Percentiles rank a stretch among this genome's conserved stretches.
These are phyloP conservation scores for Paracorniculantispora psalliotae DNA, from an alignment of 2,329 filamentous ascomycete genomes.

Conservation along the genomic window DNA sequence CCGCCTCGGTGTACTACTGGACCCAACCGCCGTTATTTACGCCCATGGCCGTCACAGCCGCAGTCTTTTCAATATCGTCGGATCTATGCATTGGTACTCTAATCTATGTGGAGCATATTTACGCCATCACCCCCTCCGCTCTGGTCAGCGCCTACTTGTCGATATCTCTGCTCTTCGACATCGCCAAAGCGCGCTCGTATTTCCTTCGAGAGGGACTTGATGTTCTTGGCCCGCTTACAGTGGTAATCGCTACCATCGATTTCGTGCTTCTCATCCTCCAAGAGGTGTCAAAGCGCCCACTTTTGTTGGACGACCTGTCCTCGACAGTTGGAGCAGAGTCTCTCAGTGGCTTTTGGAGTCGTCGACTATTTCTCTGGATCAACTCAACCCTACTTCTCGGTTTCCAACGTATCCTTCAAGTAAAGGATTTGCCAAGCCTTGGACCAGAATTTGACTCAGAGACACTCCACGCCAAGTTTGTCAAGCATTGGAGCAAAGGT, in stretches of 20 bases:
- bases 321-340: background rate
- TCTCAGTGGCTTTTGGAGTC: conserved; percentile 2
- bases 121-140: background rate
- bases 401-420: background rate
- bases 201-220: background rate
- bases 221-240: background rate
- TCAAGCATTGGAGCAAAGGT: background rate
- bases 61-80: background rate
- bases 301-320: background rate
- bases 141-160: background rate
- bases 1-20: background rate
- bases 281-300: background rate
- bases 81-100: background rate
- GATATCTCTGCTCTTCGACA: background rate
- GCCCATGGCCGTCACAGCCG: background rate
- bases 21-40: background rate
- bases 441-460: background rate
- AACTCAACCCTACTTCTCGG: conserved; percentile 5
- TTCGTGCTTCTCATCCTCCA: background rate
- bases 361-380: background rate
- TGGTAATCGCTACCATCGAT: background rate
- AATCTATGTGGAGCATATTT: background rate
- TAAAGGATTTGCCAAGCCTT: background rate
- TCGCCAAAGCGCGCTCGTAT: background rate
- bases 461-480: background rate